Conservation (phyloP, 306 rosid species). For the Geum urbanum region DNA sequence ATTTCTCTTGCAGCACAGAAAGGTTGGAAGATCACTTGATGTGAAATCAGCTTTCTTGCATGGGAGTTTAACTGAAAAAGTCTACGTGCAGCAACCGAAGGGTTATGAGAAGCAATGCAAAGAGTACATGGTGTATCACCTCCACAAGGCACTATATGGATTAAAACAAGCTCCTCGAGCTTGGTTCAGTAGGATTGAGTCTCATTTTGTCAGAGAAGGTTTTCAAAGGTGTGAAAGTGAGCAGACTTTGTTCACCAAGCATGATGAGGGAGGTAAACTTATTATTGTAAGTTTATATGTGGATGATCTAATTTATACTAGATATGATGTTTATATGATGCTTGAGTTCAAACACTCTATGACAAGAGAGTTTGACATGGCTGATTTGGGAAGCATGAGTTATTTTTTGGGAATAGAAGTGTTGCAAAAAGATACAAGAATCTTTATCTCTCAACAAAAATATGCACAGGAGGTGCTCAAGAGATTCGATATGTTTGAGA, state of each 20-base stretch:
- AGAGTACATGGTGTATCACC: background rate
- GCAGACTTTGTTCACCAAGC: too few species aligned
- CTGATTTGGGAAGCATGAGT: background rate
- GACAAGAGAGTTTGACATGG: background rate
- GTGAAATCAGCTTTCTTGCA: too few species aligned
- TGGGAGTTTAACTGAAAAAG: too few species aligned
- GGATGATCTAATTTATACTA: background rate
- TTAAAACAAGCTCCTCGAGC: too few species aligned
- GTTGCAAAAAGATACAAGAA: background rate
- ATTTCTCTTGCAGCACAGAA: too few species aligned
- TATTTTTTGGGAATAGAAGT: background rate
- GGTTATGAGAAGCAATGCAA: background rate
- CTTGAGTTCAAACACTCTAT: too few species aligned
- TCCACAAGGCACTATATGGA: background rate
- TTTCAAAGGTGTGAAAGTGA: too few species aligned
- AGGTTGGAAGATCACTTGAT: too few species aligned
- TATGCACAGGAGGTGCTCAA: background rate
- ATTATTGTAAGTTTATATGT: background rate
- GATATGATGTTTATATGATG: background rate
- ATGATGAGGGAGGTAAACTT: too few species aligned
- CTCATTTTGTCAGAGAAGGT: too few species aligned
- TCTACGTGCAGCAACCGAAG: background rate
- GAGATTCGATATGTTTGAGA: background rate
- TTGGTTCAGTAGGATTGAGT: too few species aligned
- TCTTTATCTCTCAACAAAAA: background rate